Evolutionary conservation across 2,329 filamentous ascomycete species (phyloP).

Genomic region (Aureobasidium sp.): DNA sequence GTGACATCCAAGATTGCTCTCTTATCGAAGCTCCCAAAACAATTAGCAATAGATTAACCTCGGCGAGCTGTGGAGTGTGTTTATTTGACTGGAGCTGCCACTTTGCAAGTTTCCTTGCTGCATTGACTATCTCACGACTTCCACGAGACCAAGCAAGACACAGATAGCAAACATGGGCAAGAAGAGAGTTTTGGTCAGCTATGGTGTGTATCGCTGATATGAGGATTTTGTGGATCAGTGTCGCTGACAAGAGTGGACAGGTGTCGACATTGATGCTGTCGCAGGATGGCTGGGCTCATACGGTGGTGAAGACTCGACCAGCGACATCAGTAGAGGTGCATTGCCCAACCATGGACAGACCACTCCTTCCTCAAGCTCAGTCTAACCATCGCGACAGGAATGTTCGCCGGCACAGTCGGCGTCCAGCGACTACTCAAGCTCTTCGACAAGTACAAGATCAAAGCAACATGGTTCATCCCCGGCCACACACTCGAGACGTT

Average conservation of each 20-base stretch:
- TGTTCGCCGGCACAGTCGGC: constrained; percentile 60
- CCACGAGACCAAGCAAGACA: background rate
- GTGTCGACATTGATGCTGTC: constrained; percentile 58
- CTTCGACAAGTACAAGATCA: constrained; percentile 62
- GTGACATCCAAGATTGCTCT: background rate
- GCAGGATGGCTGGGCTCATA: constrained; percentile 68
- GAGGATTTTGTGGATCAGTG: background rate
- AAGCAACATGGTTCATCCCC: constrained; percentile 56
- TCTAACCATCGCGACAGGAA: constrained; percentile 22
- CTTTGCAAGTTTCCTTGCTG: background rate
- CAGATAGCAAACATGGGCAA: constrained; percentile 12
- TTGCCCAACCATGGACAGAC: background rate
- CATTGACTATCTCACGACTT: background rate
- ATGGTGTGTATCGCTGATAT: constrained; percentile 1
- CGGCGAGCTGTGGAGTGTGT: background rate
- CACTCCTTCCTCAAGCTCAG: background rate
- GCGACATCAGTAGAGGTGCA: constrained; percentile 56
- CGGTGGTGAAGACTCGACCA: constrained; percentile 60
- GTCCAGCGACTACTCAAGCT: constrained; percentile 58
- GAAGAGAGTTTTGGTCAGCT: constrained; percentile 20
- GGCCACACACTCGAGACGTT: constrained; percentile 56
- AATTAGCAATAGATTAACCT: background rate
- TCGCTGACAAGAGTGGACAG: background rate
- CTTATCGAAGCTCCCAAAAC: background rate
- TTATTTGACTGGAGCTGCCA: background rate